Evolutionary conservation across 192 early-diverging fungal species (phyloP).

Genomic region (Dissophora globulifera): DNA sequence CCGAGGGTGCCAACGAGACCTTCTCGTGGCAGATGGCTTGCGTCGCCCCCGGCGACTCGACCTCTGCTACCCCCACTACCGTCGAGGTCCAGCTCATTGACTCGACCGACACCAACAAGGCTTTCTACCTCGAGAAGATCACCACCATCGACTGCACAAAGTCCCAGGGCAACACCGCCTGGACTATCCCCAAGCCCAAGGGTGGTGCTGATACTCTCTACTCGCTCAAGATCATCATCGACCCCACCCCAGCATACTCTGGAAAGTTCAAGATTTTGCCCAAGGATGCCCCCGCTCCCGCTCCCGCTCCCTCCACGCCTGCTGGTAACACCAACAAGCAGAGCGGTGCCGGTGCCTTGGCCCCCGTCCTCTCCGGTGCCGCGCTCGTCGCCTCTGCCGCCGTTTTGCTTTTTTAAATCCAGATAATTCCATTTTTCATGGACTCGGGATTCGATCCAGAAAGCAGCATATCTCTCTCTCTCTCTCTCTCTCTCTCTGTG

Average conservation of each 20-base stretch:
- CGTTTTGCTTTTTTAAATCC: constrained; percentile 22
- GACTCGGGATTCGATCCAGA: too few relatives aligned
- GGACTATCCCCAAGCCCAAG: constrained; percentile 23
- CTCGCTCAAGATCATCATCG: constrained; percentile 28
- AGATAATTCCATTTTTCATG: too few relatives aligned
- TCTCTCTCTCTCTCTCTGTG: too few relatives aligned
- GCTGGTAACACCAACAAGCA: not conserved
- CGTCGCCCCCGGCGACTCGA: not conserved
- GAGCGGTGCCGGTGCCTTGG: constrained; percentile 7
- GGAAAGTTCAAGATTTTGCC: constrained; percentile 29
- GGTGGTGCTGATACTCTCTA: constrained; percentile 1
- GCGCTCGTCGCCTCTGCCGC: constrained; percentile 16
- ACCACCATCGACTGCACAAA: constrained; percentile 28
- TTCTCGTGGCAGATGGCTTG: constrained; percentile 40
- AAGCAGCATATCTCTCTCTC: too few relatives aligned
- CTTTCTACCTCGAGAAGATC: constrained; percentile 6
- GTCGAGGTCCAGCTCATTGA: constrained; percentile 39
- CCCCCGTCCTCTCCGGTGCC: not conserved
- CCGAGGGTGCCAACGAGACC: constrained; percentile 6
- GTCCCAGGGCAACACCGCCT: constrained; percentile 9
- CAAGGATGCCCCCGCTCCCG: not conserved
- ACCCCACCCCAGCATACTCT: constrained; percentile 9
- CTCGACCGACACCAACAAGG: constrained; percentile 25
- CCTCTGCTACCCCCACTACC: constrained; percentile 3
- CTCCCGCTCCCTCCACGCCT: not conserved